These are phyloP conservation scores for Magnusiomyces suaveolens DNA, from an alignment of 1,139 yeast species.

Conservation along the genomic window DNA sequence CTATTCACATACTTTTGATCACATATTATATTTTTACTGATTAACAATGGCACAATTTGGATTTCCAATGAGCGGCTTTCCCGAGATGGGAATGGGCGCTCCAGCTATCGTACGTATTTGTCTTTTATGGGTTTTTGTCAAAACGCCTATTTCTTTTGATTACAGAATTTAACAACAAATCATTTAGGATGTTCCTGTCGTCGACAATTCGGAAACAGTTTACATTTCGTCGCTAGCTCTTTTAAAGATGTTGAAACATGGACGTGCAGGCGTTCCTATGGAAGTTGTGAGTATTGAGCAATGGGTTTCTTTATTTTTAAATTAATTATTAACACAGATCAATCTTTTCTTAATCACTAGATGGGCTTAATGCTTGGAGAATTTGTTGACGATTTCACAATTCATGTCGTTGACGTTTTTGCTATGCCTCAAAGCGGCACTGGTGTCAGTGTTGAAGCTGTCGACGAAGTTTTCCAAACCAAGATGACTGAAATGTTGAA, in stretches of 20 bases:
- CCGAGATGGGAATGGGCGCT: conserved; percentile 1
- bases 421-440: conserved; percentile 98
- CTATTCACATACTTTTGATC: background rate
- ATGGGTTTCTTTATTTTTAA: background rate
- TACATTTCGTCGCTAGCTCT: conserved; percentile 92
- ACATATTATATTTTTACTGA: no score
- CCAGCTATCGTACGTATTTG: conserved; percentile 1
- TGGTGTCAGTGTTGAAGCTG: conserved; percentile 97
- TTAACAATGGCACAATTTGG: background rate
- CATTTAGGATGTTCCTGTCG: conserved; percentile 60
- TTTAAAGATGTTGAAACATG: conserved; percentile 93
- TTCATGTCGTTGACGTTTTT: conserved; percentile 93
- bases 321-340: background rate
- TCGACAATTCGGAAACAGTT: conserved; percentile 93
- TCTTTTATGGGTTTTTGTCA: no score
- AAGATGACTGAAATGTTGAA: conserved; percentile 99
- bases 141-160: no score
- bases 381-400: conserved; percentile 94
- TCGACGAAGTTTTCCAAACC: conserved; percentile 97
- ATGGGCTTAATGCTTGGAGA: conserved; percentile 99
- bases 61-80: background rate
- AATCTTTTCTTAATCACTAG: conserved; percentile 7
- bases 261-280: conserved; percentile 99
- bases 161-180: background rate
- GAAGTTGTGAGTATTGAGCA: conserved; percentile 47